Evolutionary conservation across 345 rosid species (phyloP).

Genomic region (Gossypium bickii): DNA sequence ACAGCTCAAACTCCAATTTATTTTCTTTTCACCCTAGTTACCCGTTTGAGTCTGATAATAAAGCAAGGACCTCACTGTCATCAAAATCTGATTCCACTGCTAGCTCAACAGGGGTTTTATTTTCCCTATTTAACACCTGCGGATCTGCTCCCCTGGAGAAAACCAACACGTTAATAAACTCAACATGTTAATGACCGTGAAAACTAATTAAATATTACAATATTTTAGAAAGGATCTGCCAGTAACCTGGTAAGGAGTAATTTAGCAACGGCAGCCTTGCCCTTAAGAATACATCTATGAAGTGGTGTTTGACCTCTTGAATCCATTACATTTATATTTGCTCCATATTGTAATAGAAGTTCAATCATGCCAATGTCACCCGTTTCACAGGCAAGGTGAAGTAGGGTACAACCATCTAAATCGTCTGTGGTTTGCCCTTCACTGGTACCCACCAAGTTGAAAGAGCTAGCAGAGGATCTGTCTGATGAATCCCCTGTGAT

Average conservation of each 20-base stretch:
- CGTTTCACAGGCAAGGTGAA: constrained; percentile 95
- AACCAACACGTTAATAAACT: not conserved
- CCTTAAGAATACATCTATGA: constrained; percentile 63
- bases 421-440: constrained; percentile 48
- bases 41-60: constrained; percentile 62
- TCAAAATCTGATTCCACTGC: constrained; percentile 53
- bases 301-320: constrained; percentile 79
- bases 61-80: constrained; percentile 55
- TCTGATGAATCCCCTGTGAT: constrained; percentile 59
- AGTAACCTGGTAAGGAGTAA: constrained; percentile 79
- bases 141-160: constrained; percentile 85
- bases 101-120: constrained; percentile 58
- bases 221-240: not conserved
- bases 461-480: constrained; percentile 60
- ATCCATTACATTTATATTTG: constrained; percentile 70
- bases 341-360: constrained; percentile 91
- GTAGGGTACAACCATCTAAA: constrained; percentile 71
- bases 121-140: constrained; percentile 52
- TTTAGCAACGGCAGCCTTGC: constrained; percentile 61
- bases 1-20: constrained; percentile 7
- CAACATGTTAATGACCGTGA: not conserved
- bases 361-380: constrained; percentile 96
- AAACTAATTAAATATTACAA: not conserved
- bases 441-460: constrained; percentile 40
- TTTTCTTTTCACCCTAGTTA: constrained; percentile 20